Base-by-base conservation (phyloP, 306 rosid species). In the Heteromeles arbutifolia region DNA sequence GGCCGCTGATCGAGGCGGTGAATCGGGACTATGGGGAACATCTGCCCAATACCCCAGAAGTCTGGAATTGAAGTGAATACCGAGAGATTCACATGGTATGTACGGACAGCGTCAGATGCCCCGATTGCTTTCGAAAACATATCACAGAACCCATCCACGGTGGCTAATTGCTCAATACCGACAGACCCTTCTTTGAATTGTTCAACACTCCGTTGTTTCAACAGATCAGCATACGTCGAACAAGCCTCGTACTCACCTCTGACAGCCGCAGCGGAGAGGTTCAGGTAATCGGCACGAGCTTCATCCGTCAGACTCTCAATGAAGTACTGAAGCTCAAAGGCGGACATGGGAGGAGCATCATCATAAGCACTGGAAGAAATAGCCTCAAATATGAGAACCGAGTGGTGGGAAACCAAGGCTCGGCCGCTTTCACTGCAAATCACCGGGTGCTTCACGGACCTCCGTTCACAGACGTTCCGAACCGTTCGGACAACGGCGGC, bases 1-100 rank as follows among this genome's bases (percentile, higher is more conserved):
- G 99, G 99, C 70, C 89, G 78, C 83, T 96, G 92, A 11, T 89
- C 91, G 6, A 92, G 85, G 21, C 99, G 96, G 73, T 96, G 99
- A 74, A 96, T 96, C 0, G 99, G 99, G 21, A 89, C 69, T 4
- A 96, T 87, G 0, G 99, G 99, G 65, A 90, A 96, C 29, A 86
- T 74, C 75, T 96, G 99, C 0, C 88, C 91, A 41, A 96, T 85
- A 8, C 92, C 86, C 98, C 99, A 96, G 57, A 81, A 88, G 74
- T 96, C 99, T 0, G 98, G 99, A 43, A 92, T 77, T 0, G 99
- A 96, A 0, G 98, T 92, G 81, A 96, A 96, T 34, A 96, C 78
- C 14, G 99, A 96, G 19, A 96, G 85, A 54, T 92, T 96, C 81
- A 91, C 89, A 21, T 92, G 86, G 84, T 96, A 96, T 3, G 86